A percentile compares a stretch with the other conserved stretches of the same genome.
Conservation (phyloP, 306 rosid genomes). For the Trifolium fragiferum region DNA sequence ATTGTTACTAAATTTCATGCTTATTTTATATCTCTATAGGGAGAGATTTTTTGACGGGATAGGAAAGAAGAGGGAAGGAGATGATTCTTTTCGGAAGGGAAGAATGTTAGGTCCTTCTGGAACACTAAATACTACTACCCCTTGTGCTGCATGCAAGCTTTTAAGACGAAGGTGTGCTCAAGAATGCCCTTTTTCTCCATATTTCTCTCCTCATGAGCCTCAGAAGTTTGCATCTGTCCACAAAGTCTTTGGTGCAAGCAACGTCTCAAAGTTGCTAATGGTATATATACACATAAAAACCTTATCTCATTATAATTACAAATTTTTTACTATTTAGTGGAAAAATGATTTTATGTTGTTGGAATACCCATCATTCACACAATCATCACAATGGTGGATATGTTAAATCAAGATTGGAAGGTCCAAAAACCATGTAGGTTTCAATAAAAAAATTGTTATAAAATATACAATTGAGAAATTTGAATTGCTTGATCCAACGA, state of each 20-base stretch:
- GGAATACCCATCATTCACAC: not conserved
- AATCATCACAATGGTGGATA: not conserved
- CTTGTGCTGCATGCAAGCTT: constrained; percentile 98
- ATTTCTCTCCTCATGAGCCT: constrained; percentile 97
- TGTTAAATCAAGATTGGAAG: too few species aligned
- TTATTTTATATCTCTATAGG: constrained; percentile 33
- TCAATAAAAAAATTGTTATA: too few species aligned
- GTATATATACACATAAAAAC: constrained; percentile 31
- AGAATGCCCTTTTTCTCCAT: constrained; percentile 97
- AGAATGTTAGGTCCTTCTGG: constrained; percentile 85
- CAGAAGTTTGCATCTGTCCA: constrained; percentile 96
- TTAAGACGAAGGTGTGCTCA: constrained; percentile 92
- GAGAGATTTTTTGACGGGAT: constrained; percentile 75
- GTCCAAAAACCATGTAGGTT: too few species aligned
- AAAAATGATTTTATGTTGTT: too few species aligned
- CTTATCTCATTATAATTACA: constrained; percentile 21
- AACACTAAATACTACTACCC: constrained; percentile 84
- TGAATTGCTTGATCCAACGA: too few species aligned
- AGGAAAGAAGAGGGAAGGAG: constrained; percentile 83
- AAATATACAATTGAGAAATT: too few species aligned
- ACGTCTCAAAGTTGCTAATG: constrained; percentile 95
- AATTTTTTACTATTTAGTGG: not conserved
- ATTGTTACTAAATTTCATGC: constrained; percentile 1
- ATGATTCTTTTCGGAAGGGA: constrained; percentile 65
- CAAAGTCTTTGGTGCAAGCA: constrained; percentile 97